Base-by-base conservation (phyloP, 805 yeast species). In the Lachancea sp. region DNA sequence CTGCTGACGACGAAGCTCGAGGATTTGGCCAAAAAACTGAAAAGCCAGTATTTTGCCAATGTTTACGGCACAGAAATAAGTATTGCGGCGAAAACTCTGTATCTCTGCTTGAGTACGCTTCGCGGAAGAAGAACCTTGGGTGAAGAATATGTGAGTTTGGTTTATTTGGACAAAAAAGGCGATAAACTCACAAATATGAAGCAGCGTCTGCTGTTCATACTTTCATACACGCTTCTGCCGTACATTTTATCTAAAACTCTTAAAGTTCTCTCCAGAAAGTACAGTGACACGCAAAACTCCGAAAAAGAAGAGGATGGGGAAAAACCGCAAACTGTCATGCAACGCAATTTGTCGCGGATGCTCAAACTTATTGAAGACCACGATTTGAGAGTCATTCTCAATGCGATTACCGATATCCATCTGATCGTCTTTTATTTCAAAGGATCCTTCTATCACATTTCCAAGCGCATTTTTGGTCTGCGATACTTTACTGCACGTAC, bases 111-210 rank as follows among this genome's bases (percentile, higher is more conserved):
- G 18, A 91, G 97, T 0, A 90, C 96, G 0, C 65, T 84, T 12
- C 47, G 77, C 4, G 91, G 91, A 0, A 77, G 85, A 1, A 72
- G 91, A 44, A 91, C 98, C 0, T 66, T 93, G 22, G 99, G 99
- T 1, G 98, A 91, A 60, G 97, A 91, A 65, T 91, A 91, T 63
- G 89, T 89, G 12, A 96, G 91, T 62, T 66, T 87, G 44, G 64
- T 79, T 7, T 83, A 85, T 57, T 87, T 84, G 6, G 69, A 67
- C 33, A 66, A 76, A 41, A 61, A 63, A 30, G 86, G 88, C 0
- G 70, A 55, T 16, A 57, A 66, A 35, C 60, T 83, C 5, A 83
- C 85, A 0, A 64, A 61, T 29, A 26, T 53, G 4, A 46, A 61
- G 35, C 68, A 77, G 25, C 70, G 87, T 45, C 46, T 79, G 1